Evolutionary conservation across 805 yeast species (phyloP).

Genomic region (Ogataea wickerhamii): DNA sequence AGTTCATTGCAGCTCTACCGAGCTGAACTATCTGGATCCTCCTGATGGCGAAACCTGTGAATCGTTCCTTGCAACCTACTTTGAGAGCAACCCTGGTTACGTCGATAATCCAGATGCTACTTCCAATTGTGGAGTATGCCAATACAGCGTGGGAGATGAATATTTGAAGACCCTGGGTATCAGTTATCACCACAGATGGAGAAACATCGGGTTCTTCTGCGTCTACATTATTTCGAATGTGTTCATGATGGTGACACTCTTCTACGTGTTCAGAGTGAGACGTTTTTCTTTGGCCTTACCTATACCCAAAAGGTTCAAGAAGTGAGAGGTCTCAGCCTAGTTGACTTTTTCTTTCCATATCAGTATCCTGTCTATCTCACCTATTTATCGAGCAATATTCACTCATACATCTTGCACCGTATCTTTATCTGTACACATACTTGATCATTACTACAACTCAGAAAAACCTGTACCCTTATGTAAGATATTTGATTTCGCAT

Average conservation of each 20-base stretch:
- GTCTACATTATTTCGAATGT: constrained; percentile 54
- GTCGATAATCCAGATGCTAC: constrained; percentile 50
- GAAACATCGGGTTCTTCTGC: constrained; percentile 62
- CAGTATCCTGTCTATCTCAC: no score
- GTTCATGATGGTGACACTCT: constrained; percentile 35
- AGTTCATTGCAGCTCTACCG: constrained; percentile 47
- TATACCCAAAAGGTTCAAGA: neutral
- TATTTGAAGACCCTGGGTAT: constrained; percentile 43
- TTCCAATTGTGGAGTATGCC: constrained; percentile 47
- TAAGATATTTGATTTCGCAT: no score
- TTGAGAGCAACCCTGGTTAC: constrained; percentile 49
- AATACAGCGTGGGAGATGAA: constrained; percentile 42
- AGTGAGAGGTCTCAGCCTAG: no score
- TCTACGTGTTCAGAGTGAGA: constrained; percentile 35
- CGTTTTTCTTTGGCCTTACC: constrained; percentile 5
- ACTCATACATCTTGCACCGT: no score
- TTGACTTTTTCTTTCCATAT: no score
- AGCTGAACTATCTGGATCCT: constrained; percentile 48
- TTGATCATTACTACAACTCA: no score
- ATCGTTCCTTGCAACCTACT: constrained; percentile 42
- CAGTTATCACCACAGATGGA: constrained; percentile 50
- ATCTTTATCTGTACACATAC: no score
- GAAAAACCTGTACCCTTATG: no score
- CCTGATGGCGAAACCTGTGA: constrained; percentile 65
- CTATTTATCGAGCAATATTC: no score